Conservation (phyloP, 163 green algal species). For the Chloromonas sp. region DNA sequence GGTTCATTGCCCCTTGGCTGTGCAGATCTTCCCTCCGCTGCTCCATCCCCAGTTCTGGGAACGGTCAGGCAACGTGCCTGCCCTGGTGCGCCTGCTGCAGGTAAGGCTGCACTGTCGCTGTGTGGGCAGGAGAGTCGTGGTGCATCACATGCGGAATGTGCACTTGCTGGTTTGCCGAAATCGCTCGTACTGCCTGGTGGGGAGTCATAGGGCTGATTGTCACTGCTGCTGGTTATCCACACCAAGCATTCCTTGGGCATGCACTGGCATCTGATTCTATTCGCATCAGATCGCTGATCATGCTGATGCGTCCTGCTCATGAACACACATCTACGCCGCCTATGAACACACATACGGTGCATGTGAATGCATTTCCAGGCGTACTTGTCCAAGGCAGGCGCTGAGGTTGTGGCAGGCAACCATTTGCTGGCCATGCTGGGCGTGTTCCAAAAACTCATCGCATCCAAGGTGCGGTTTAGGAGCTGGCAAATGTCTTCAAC, state of each 20-base stretch:
- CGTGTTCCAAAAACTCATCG: conserved; percentile 57
- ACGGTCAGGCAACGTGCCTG: conserved; percentile 85
- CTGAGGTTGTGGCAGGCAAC: conserved; percentile 55
- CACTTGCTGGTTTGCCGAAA: too few relatives aligned
- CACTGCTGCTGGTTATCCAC: too few relatives aligned
- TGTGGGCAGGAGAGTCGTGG: not conserved
- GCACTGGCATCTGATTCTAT: too few relatives aligned
- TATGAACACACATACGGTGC: too few relatives aligned
- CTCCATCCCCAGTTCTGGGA: conserved; percentile 87
- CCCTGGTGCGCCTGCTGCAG: conserved; percentile 86
- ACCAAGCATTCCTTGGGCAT: too few relatives aligned
- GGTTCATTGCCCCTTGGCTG: not conserved
- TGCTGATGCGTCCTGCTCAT: too few relatives aligned
- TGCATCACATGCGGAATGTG: too few relatives aligned
- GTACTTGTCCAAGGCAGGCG: conserved; percentile 74
- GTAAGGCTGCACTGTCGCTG: conserved; percentile 20
- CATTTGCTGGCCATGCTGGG: conserved; percentile 73
- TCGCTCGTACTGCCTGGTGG: too few relatives aligned
- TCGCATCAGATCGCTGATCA: too few relatives aligned
- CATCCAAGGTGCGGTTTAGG: conserved; percentile 6
- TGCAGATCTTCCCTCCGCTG: conserved; percentile 83
- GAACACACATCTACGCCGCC: too few relatives aligned
- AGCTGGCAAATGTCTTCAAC: not conserved
- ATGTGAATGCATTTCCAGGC: conserved; percentile 41
- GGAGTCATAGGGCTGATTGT: too few relatives aligned